Evolutionary conservation across 108 stramenopile genomes (phyloP).

Genomic region (Cyclotella baltica): DNA sequence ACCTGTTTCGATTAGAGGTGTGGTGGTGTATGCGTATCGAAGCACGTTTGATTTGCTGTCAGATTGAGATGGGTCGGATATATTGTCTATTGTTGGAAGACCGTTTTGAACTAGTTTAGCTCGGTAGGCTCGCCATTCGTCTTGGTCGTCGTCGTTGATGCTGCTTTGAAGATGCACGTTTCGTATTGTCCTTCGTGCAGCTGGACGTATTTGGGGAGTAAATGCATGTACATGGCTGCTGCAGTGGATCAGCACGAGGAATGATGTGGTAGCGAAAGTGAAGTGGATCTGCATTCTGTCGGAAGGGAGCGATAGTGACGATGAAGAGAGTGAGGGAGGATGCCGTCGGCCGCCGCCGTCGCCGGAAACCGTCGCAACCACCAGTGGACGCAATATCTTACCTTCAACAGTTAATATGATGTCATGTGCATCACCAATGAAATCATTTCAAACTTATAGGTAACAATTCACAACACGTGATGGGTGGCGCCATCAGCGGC

Average conservation of each 20-base stretch:
- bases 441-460: too few species aligned
- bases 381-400: too few species aligned
- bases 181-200: background rate
- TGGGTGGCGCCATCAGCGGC: too few species aligned
- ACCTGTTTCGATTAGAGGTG: conserved; percentile 37
- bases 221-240: background rate
- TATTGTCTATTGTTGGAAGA: conserved; percentile 29
- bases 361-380: too few species aligned
- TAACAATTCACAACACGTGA: too few species aligned
- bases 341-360: too few species aligned
- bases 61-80: background rate
- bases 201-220: background rate
- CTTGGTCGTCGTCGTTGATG: conserved; percentile 23
- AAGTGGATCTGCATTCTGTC: background rate
- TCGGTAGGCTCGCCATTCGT: conserved; percentile 48
- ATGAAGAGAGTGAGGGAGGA: background rate
- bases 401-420: too few species aligned
- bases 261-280: background rate
- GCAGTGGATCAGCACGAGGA: background rate
- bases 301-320: background rate
- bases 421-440: too few species aligned
- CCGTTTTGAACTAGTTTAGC: conserved; percentile 44
- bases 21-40: conserved; percentile 30
- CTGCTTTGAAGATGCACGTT: conserved; percentile 4
- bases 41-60: background rate